Conservation (phyloP, 164 flowering plant genomes). For the Magnolia changhungtana region DNA sequence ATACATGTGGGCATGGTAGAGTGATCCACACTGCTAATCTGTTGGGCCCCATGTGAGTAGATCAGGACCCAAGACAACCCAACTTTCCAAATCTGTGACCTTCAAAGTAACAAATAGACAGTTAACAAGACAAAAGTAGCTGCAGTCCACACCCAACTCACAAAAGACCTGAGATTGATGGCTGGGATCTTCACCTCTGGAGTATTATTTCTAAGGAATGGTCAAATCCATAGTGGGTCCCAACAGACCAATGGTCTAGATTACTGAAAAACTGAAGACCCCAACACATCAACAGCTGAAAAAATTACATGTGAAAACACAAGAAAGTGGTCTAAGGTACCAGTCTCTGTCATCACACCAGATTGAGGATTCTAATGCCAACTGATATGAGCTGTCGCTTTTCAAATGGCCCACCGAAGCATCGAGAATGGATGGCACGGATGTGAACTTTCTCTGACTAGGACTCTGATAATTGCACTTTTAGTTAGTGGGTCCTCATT, state of each 20-base stretch:
- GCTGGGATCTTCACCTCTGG: background rate
- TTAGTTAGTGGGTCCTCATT: background rate
- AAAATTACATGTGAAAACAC: background rate
- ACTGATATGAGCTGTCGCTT: background rate
- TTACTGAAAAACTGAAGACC: too few relatives aligned
- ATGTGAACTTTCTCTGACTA: background rate
- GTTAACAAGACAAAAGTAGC: too few relatives aligned
- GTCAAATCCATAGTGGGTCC: background rate
- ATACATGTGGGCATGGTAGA: too few relatives aligned
- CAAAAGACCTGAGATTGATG: background rate
- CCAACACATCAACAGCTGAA: background rate
- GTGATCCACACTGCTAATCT: too few relatives aligned
- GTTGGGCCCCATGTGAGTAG: too few relatives aligned
- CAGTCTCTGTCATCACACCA: slow-evolving; percentile 1
- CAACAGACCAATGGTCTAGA: background rate
- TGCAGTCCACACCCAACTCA: too few relatives aligned
- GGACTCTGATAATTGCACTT: background rate
- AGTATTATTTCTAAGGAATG: background rate
- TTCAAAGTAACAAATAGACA: too few relatives aligned
- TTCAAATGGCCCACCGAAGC: background rate
- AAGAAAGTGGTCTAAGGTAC: background rate
- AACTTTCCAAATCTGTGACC: too few relatives aligned
- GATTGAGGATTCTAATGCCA: background rate
- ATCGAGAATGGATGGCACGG: slow-evolving; percentile 5
- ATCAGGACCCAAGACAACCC: too few relatives aligned